A percentile compares a stretch with the other conserved stretches of the same genome.
Conservation (phyloP, 495 filamentous ascomycete genomes). For the Glutinoglossum americanum region DNA sequence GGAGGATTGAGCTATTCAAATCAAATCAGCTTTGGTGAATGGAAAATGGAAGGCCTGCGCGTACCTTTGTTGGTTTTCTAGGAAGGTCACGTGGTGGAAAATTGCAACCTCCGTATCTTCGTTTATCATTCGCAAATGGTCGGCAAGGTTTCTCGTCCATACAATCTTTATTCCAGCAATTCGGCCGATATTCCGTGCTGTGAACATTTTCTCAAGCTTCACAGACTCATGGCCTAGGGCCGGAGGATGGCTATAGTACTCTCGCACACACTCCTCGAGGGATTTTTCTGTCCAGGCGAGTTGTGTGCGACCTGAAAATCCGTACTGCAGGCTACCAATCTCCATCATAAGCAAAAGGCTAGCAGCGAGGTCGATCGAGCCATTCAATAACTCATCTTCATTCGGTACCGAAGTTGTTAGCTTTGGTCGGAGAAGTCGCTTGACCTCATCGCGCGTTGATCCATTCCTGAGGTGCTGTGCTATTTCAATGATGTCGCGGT, state of each 20-base stretch:
- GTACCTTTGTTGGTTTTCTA: slow-evolving; percentile 12
- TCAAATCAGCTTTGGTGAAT: not conserved
- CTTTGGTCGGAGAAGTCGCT: not conserved
- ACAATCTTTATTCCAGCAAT: slow-evolving; percentile 21
- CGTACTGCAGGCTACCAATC: slow-evolving; percentile 2
- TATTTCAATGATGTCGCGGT: slow-evolving; percentile 5
- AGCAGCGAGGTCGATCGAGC: slow-evolving; percentile 5
- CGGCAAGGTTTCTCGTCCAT: slow-evolving; percentile 24
- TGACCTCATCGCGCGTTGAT: not conserved
- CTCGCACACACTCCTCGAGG: not conserved
- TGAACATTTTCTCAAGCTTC: slow-evolving; percentile 10
- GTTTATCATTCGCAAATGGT: slow-evolving; percentile 23
- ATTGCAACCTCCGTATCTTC: slow-evolving; percentile 20
- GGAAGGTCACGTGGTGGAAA: slow-evolving; percentile 23
- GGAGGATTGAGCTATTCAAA: not conserved
- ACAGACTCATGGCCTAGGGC: not conserved
- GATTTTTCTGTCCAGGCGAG: not conserved
- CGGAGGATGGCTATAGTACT: not conserved
- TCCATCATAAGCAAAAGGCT: slow-evolving; percentile 7
- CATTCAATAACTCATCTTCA: slow-evolving; percentile 3
- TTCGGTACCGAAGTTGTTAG: not conserved
- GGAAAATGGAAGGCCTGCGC: not conserved
- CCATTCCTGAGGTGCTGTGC: not conserved
- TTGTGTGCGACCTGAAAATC: not conserved
- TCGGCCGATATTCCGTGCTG: slow-evolving; percentile 12